phyloP scores from a whole-genome alignment of 768 basidiomycete genomes.

The Sporobolomyces phaffii region DNA sequence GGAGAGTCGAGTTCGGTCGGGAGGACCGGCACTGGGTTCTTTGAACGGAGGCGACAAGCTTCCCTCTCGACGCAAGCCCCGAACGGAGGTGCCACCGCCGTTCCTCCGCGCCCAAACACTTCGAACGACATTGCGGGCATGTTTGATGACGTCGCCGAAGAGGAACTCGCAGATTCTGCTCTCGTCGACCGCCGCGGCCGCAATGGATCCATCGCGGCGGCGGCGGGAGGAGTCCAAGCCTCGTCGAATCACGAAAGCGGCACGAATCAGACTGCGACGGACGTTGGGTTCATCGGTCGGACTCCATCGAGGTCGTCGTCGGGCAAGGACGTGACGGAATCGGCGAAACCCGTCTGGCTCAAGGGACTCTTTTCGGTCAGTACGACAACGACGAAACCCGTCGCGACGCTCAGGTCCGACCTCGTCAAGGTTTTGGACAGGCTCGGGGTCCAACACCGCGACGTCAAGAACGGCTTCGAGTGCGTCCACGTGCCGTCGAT shows the following conservation, averaged over 20 bases:
- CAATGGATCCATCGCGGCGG: no score
- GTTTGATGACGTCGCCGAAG: slow-evolving; percentile 30
- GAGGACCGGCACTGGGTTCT: slow-evolving; percentile 11
- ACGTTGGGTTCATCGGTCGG: slow-evolving; percentile 13
- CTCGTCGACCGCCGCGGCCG: background rate
- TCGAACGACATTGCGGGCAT: slow-evolving; percentile 25
- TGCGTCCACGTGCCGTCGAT: slow-evolving; percentile 94
- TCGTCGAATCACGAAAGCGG: no score
- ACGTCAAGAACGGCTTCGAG: slow-evolving; percentile 85
- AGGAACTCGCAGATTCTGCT: slow-evolving; percentile 20
- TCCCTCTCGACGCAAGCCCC: background rate
- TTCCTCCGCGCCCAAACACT: slow-evolving; percentile 13
- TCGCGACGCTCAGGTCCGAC: slow-evolving; percentile 71
- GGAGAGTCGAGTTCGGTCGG: slow-evolving; percentile 15
- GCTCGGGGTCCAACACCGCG: slow-evolving; percentile 90
- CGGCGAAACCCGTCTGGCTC: slow-evolving; percentile 83
- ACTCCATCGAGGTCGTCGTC: slow-evolving; percentile 4
- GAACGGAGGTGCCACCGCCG: background rate
- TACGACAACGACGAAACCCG: slow-evolving; percentile 87
- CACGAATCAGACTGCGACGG: background rate
- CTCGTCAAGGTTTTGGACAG: slow-evolving; percentile 80
- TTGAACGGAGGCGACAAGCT: slow-evolving; percentile 24
- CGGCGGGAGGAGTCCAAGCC: no score
- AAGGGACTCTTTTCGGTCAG: slow-evolving; percentile 96
- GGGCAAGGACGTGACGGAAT: background rate